These are phyloP conservation scores for Limonomyces culmigenus DNA, from an alignment of 1,284 basidiomycete species.

Conservation along the genomic window DNA sequence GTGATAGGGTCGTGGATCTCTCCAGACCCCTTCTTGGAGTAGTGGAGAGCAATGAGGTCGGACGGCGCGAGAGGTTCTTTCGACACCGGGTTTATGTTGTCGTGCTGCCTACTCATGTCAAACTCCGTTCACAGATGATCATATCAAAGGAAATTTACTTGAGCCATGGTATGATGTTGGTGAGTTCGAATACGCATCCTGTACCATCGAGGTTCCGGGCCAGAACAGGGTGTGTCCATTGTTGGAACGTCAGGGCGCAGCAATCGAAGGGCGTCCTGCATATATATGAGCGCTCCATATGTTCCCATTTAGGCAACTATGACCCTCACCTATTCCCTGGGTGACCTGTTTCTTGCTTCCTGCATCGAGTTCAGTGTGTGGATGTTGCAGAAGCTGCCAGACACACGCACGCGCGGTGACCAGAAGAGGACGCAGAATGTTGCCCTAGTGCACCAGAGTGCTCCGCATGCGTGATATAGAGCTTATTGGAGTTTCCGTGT, in stretches of 20 bases:
- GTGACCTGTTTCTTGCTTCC: conserved; percentile 56
- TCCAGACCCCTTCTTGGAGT: conserved; percentile 63
- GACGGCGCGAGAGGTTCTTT: conserved; percentile 64
- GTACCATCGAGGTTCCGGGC: conserved; percentile 67
- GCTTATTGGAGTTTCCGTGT: conserved; percentile 72
- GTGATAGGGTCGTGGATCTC: conserved; percentile 85
- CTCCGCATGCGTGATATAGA: conserved; percentile 77
- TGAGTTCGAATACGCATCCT: conserved; percentile 69
- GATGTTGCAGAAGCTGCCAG: conserved; percentile 2
- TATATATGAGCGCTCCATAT: too few relatives aligned
- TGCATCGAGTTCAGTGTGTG: too few relatives aligned
- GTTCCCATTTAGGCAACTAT: too few relatives aligned
- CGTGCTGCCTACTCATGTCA: conserved; percentile 38
- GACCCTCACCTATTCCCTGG: too few relatives aligned
- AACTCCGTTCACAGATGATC: conserved; percentile 5
- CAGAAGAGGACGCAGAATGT: conserved; percentile 57
- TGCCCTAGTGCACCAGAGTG: conserved; percentile 63
- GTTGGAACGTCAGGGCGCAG: conserved; percentile 85
- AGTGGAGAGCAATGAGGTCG: conserved; percentile 81
- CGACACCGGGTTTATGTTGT: conserved; percentile 75
- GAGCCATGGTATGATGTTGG: conserved; percentile 87
- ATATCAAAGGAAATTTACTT: conserved; percentile 39
- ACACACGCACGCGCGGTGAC: conserved; percentile 44
- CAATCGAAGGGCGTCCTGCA: conserved; percentile 88
- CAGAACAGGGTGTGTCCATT: conserved; percentile 81